Percentiles rank a stretch among this genome's conserved stretches.
phyloP scores from a whole-genome alignment of 768 basidiomycete species.

The Inosperma sp. region DNA sequence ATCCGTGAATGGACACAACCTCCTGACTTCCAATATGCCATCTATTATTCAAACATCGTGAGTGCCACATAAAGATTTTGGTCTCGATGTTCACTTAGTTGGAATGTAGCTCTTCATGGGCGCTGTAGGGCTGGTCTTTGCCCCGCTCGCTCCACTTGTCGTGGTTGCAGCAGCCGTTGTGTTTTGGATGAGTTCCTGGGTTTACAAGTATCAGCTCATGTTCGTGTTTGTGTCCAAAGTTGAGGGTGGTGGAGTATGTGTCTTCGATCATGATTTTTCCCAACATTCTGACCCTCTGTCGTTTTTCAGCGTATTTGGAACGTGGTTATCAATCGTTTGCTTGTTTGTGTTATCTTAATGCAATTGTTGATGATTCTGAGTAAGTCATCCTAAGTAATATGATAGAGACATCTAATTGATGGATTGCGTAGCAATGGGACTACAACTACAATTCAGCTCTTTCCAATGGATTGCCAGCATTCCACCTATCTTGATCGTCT shows the following conservation, averaged over 20 bases:
- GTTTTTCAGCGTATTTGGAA: slow-evolving; percentile 80
- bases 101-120: slow-evolving; percentile 69
- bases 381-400: slow-evolving; percentile 36
- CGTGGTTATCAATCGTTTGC: slow-evolving; percentile 82
- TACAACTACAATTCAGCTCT: slow-evolving; percentile 70
- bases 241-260: slow-evolving; percentile 87
- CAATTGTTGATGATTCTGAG: slow-evolving; percentile 83
- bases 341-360: slow-evolving; percentile 80
- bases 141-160: slow-evolving; percentile 90
- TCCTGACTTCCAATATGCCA: slow-evolving; percentile 81
- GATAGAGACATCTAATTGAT: slow-evolving; percentile 3
- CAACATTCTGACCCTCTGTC: slow-evolving; percentile 5
- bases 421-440: slow-evolving; percentile 64
- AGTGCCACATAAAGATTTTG: slow-evolving; percentile 20
- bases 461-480: slow-evolving; percentile 77
- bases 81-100: not conserved
- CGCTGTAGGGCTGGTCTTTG: slow-evolving; percentile 92
- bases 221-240: slow-evolving; percentile 87
- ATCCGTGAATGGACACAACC: slow-evolving; percentile 89
- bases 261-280: not conserved
- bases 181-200: slow-evolving; percentile 82
- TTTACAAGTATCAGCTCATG: slow-evolving; percentile 97
- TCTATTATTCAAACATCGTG: slow-evolving; percentile 71
- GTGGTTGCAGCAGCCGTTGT: slow-evolving; percentile 76
- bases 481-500: slow-evolving; percentile 79